Evolutionary conservation across 495 filamentous ascomycete genomes (phyloP), one percentile per base, ranked within the genome.

Genomic region (Aspergillus panamensis): DNA sequence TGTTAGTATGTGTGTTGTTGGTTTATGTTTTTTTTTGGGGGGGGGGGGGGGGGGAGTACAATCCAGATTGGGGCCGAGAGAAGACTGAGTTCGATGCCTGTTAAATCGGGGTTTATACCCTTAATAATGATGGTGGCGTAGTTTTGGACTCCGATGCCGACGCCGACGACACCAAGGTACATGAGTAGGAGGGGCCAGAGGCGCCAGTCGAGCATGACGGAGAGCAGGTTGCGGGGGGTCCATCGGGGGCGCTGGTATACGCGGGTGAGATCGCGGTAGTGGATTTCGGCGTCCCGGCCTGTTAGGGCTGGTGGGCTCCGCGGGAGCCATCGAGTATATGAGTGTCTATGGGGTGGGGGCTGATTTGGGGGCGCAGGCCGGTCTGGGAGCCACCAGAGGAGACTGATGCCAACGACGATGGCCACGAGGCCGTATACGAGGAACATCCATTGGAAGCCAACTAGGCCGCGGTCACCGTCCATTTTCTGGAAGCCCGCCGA

Each of bases 391-490:
- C 91, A 96, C 87, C 89, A 96, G 3, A 96, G 80, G 39, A 96
- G 76, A 29, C 70, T 65, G 58, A 94, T 73, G 13, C 91, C 90
- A 12, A 91, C 77, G 13, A 86, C 63, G 12, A 91, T 78, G 3
- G 82, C 87, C 48, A 91, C 77, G 8, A 96, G 71, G 8, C 92
- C 92, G 58, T 91, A 96, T 35, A 96, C 71, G 20, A 96, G 81
- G 68, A 96, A 96, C 92, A 96, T 96, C 92, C 92, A 96, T 59
- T 90, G 87, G 68, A 91, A 96, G 13, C 92, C 92, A 3, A 89
- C 87, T 6, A 92, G 77, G 9, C 92, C 91, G 13, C 80, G 78
- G 2, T 75, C 64, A 8, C 89, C 89, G 65, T 96, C 90, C 87
- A 96, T 93, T 63, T 94, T 73, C 67, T 95, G 90, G 67, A 96